Percentiles rank a stretch among this genome's conserved stretches.
phyloP scores from a whole-genome alignment of 169 alveolate species.

The Plasmodium cynomolgi region DNA sequence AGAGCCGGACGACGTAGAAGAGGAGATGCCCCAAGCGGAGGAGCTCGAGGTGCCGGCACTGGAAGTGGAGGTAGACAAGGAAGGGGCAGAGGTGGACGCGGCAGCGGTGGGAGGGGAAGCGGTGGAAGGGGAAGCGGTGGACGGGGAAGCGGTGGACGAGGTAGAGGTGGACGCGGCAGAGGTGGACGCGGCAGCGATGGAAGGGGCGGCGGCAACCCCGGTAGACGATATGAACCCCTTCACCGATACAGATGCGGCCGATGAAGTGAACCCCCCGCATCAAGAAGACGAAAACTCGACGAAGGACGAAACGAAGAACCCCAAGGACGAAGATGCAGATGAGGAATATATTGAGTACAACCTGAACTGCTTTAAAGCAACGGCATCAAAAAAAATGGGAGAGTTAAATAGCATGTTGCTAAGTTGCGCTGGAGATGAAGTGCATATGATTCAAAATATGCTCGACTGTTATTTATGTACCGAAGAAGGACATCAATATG shows the following conservation, averaged over 20 bases:
- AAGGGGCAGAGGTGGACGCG: not conserved
- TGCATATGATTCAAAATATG: not conserved
- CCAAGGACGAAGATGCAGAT: conserved; percentile 2
- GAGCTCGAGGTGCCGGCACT: not conserved
- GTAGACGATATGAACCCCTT: not conserved
- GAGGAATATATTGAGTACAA: conserved; percentile 20
- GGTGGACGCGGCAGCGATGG: not conserved
- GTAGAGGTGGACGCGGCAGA: not conserved
- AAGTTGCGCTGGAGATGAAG: not conserved
- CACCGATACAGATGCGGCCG: not conserved
- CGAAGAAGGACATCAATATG: not conserved
- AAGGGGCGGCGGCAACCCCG: not conserved
- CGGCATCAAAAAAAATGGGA: not conserved
- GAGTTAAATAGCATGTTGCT: not conserved
- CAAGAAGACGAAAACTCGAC: not conserved
- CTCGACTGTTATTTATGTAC: not conserved
- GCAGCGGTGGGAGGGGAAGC: not conserved
- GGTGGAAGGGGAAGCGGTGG: not conserved
- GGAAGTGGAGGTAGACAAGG: not conserved
- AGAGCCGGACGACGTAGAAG: not conserved
- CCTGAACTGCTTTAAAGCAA: conserved; percentile 6
- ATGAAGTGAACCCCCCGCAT: not conserved
- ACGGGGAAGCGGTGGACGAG: not conserved
- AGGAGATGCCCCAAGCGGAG: not conserved
- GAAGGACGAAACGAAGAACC: conserved; percentile 5